phyloP scores from a whole-genome alignment of 2,329 filamentous ascomycete species.

The Venturia nashicola region DNA sequence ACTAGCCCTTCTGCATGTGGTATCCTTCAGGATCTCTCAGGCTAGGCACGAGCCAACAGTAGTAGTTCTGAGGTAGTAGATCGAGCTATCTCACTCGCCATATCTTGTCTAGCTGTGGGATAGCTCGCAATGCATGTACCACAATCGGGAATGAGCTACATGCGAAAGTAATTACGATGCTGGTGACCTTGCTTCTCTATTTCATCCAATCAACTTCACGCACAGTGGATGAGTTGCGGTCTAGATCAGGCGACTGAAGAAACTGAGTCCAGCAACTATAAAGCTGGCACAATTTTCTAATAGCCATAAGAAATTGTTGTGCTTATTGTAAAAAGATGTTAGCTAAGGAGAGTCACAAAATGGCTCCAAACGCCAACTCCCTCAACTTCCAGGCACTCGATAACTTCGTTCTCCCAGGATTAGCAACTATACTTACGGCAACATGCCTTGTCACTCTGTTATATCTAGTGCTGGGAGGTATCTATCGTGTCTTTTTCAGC shows the following conservation, averaged over 20 bases:
- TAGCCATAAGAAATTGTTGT: background rate
- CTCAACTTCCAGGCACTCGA: background rate
- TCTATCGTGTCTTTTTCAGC: constrained; percentile 16
- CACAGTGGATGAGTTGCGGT: background rate
- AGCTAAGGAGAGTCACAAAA: background rate
- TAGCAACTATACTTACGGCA: background rate
- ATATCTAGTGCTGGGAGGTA: background rate
- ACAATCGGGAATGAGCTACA: background rate
- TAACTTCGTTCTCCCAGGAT: background rate
- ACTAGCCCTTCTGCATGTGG: no score
- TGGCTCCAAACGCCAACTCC: background rate
- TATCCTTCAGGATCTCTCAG: no score
- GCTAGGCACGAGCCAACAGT: no score
- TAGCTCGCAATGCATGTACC: no score
- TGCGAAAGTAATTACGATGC: background rate
- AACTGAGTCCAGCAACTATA: background rate
- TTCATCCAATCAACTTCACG: background rate
- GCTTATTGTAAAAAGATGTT: background rate
- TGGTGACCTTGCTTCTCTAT: background rate
- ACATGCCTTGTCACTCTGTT: background rate
- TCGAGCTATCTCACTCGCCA: no score
- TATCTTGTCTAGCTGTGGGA: no score
- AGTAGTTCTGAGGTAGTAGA: no score
- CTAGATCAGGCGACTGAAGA: background rate
- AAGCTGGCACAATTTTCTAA: background rate